Evolutionary conservation across 768 basidiomycete species (phyloP), one percentile per base, ranked within the genome.

Genomic region (Phanerodontia chrysosporium): DNA sequence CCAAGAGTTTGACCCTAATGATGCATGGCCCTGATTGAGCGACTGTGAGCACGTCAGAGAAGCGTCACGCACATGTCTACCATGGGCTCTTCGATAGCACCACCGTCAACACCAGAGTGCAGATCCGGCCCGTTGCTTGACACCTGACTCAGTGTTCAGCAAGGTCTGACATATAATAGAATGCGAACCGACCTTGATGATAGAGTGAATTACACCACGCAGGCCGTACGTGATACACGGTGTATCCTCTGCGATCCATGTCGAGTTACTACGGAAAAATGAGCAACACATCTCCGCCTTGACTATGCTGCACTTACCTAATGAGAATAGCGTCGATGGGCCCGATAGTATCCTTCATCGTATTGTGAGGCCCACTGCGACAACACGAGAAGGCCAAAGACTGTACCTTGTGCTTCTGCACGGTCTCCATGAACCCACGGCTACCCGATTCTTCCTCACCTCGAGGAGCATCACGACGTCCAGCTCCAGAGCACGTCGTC

Each of bases 371-470:
- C 25, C 1, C 9, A n/a, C 12, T 32, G 14, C 1, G 2, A 16
- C 14, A 4, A 12, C 18, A 16, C 29, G 4, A 14, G 12, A 48
- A 44, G n/a, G 18, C 27, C 18, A 42, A 42, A 42, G 8, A 30
- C 65, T 69, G 46, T 59, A 89, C 92, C 83, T 92, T 94, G 72
- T 94, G 78, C 57, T 77, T 80, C 57, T 75, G 66, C 10, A 98
- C 89, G 1, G 89, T 82, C n/a, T 90, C 83, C 39, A 76, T 80
- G 67, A 99, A 95, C 0, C 95, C 94, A 4, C 78, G 72, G 68
- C 94, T 96, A 1, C 96, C 96, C n/a, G 84, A 85, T 70, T 99
- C 97, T 69, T 97, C 97, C 69, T 98, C 96, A 0, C 97, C 73
- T 99, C 97, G 16, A 98, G 85, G 53, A 98, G 72, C 69, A 98